These are phyloP conservation scores for Colletotrichum tropicicola DNA, from an alignment of 2,329 filamentous ascomycete genomes.

Conservation along the genomic window DNA sequence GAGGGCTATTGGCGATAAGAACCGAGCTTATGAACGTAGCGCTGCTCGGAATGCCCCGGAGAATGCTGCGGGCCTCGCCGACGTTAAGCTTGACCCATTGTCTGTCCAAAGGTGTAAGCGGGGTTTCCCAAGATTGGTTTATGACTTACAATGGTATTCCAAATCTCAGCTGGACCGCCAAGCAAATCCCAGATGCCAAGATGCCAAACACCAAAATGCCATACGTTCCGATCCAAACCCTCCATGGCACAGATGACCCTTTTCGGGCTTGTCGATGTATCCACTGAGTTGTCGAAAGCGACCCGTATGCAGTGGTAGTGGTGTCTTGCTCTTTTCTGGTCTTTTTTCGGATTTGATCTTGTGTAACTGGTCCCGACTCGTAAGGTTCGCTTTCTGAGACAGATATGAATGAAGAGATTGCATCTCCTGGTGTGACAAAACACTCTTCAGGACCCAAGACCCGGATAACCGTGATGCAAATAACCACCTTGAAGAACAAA, in stretches of 20 bases:
- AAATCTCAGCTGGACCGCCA: background rate
- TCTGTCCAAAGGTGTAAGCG: background rate
- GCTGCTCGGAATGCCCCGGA: background rate
- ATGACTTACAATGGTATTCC: background rate
- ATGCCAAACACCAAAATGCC: background rate
- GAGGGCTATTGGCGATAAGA: background rate
- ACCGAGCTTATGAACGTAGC: background rate
- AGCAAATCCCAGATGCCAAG: background rate
- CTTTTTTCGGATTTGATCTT: background rate
- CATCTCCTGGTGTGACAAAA: constrained; percentile 5
- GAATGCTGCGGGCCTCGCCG: background rate
- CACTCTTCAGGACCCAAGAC: background rate
- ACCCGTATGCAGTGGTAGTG: background rate
- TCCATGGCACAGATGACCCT: background rate
- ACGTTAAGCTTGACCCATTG: background rate
- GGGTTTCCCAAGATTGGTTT: background rate
- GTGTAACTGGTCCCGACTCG: background rate
- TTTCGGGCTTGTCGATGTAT: background rate
- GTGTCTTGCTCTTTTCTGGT: background rate
- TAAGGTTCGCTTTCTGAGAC: background rate
- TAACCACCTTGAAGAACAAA: background rate
- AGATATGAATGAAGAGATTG: background rate
- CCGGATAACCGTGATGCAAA: background rate
- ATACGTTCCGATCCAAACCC: background rate
- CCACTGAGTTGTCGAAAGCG: background rate